These are phyloP conservation scores for Rubia balearica DNA, from an alignment of 305 asterid genomes.

Conservation along the genomic window DNA sequence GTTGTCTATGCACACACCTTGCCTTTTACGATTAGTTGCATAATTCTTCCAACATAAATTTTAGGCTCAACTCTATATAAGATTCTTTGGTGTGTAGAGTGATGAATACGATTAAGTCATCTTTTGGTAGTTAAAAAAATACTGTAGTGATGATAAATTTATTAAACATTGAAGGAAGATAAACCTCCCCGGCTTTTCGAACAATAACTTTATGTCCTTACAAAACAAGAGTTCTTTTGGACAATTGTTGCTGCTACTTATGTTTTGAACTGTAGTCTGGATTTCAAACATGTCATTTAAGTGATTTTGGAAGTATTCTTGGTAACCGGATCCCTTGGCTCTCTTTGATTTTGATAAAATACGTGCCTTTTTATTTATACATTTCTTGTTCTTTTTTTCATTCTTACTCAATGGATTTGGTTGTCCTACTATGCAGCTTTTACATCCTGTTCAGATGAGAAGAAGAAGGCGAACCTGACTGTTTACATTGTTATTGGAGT, in stretches of 20 bases:
- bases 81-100: not conserved
- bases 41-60: not conserved
- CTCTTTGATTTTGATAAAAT: not conserved
- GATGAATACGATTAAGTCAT: not conserved
- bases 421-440: conserved; percentile 38
- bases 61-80: not conserved
- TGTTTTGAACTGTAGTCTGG: not conserved
- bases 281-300: not conserved
- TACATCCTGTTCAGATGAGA: conserved; percentile 53
- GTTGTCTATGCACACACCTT: too few species aligned
- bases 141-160: not conserved
- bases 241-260: not conserved
- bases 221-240: not conserved
- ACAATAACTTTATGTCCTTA: too few species aligned
- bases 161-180: not conserved
- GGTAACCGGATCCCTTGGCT: not conserved
- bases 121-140: not conserved
- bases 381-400: not conserved
- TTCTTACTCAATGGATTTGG: conserved; percentile 1
- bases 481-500: conserved; percentile 46
- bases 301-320: not conserved
- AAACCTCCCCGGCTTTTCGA: not conserved
- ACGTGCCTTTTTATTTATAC: not conserved
- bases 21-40: not conserved
- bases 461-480: conserved; percentile 37